Percentiles rank a stretch among this genome's conserved stretches.
Evolutionary conservation across 2,329 filamentous ascomycete species (phyloP).

Genomic region (Sclerotinia glacialis): DNA sequence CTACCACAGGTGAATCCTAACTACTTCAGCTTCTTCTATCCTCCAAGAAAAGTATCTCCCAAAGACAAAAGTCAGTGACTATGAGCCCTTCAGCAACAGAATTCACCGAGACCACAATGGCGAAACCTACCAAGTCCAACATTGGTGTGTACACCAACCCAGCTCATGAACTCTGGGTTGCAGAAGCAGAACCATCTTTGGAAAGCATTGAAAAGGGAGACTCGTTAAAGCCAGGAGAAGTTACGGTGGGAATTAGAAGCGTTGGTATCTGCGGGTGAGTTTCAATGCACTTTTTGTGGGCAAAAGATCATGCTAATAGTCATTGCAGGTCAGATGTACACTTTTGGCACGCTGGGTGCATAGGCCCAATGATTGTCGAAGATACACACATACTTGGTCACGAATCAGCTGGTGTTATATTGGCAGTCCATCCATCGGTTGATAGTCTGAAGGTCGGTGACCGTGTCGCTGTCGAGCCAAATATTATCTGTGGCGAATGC

Average conservation of each 20-base stretch:
- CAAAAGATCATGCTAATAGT: constrained; percentile 18
- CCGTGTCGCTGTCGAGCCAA: constrained; percentile 90
- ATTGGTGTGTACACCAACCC: constrained; percentile 97
- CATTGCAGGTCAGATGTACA: constrained; percentile 77
- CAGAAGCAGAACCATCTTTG: constrained; percentile 69
- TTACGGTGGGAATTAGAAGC: constrained; percentile 84
- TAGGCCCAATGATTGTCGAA: constrained; percentile 91
- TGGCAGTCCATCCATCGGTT: constrained; percentile 80
- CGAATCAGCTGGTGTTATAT: constrained; percentile 81
- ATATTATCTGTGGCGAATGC: constrained; percentile 87
- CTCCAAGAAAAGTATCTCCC: neutral
- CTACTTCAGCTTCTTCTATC: constrained; percentile 5
- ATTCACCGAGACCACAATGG: constrained; percentile 27
- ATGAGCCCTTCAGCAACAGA: constrained; percentile 37
- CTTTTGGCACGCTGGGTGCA: constrained; percentile 95
- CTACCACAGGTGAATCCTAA: constrained; percentile 6
- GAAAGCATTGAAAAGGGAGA: constrained; percentile 69
- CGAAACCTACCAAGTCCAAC: constrained; percentile 65
- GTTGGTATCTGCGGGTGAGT: constrained; percentile 91
- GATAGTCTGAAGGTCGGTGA: constrained; percentile 77
- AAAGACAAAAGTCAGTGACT: neutral
- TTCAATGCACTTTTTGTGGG: neutral
- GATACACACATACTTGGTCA: constrained; percentile 90
- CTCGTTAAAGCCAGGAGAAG: constrained; percentile 74
- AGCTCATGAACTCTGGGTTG: constrained; percentile 86